Conservation (phyloP, 2,329 filamentous ascomycete species). For the Camillea tinctor region DNA sequence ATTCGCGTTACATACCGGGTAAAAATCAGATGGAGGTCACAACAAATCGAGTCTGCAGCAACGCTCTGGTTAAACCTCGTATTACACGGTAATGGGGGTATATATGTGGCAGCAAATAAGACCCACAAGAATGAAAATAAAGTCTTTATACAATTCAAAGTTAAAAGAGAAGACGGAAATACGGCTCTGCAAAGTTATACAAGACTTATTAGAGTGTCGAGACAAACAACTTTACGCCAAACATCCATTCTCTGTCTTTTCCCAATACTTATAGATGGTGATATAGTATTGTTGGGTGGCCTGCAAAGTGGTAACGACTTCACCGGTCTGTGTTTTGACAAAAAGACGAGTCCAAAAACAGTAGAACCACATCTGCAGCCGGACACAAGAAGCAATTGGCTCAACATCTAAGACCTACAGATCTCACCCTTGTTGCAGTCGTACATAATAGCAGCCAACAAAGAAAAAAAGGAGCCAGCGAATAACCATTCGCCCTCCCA, state of each 20-base stretch:
- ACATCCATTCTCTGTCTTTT: too few species aligned
- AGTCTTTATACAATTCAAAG: too few species aligned
- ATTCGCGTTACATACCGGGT: neutral
- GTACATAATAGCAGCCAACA: neutral
- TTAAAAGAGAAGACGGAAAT: too few species aligned
- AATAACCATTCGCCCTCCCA: neutral
- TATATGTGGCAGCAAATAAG: neutral
- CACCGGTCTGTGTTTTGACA: neutral
- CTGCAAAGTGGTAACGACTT: neutral
- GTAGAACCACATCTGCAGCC: neutral
- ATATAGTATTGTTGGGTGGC: neutral
- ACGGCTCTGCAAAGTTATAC: too few species aligned
- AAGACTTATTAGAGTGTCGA: too few species aligned
- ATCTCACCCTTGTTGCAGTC: neutral
- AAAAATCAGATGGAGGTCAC: neutral
- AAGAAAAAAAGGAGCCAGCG: neutral
- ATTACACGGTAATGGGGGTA: neutral
- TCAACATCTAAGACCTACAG: neutral
- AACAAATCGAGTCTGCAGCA: neutral
- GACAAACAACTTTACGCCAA: too few species aligned
- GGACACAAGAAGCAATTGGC: neutral
- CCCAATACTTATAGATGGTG: neutral
- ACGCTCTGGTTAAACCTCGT: neutral
- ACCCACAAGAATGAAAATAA: too few species aligned
- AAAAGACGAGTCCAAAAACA: neutral